Conservation (phyloP, 2,329 filamentous ascomycete genomes). For the Hawksworthiomyces lignivorus region DNA sequence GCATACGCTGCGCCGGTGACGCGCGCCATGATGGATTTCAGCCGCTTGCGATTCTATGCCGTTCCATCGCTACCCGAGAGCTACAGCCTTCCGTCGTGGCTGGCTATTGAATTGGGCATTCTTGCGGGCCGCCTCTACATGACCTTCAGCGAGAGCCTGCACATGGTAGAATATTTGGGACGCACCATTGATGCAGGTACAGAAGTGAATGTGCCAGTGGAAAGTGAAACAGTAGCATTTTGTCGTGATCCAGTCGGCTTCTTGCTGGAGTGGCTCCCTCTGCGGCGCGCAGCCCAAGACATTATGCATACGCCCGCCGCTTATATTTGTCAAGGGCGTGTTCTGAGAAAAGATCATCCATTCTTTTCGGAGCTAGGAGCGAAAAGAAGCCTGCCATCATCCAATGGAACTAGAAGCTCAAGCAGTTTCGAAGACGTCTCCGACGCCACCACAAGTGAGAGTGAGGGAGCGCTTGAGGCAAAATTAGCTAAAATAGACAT, state of each 20-base stretch:
- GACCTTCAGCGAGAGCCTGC: conserved; percentile 36
- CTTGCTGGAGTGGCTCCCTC: conserved; percentile 48
- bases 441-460: too few relatives aligned
- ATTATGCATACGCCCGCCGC: conserved; percentile 52
- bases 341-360: conserved; percentile 36
- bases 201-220: not conserved
- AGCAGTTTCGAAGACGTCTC: too few relatives aligned
- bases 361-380: conserved; percentile 47
- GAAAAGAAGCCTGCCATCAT: too few relatives aligned
- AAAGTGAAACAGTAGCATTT: conserved; percentile 8
- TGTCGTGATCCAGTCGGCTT: conserved; percentile 34
- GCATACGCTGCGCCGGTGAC: conserved; percentile 55
- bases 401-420: too few relatives aligned
- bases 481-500: too few relatives aligned
- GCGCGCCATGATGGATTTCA: conserved; percentile 52
- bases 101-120: conserved; percentile 51
- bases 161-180: conserved; percentile 26
- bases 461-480: too few relatives aligned
- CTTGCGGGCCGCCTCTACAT: conserved; percentile 56
- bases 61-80: conserved; percentile 36
- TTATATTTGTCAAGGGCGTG: conserved; percentile 44
- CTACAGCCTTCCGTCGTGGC: conserved; percentile 41
- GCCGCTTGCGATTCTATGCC: conserved; percentile 42
- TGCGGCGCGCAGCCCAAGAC: conserved; percentile 48
- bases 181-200: conserved; percentile 14